phyloP scores from a whole-genome alignment of 2,329 filamentous ascomycete genomes.

The Cryphonectria japonica region DNA sequence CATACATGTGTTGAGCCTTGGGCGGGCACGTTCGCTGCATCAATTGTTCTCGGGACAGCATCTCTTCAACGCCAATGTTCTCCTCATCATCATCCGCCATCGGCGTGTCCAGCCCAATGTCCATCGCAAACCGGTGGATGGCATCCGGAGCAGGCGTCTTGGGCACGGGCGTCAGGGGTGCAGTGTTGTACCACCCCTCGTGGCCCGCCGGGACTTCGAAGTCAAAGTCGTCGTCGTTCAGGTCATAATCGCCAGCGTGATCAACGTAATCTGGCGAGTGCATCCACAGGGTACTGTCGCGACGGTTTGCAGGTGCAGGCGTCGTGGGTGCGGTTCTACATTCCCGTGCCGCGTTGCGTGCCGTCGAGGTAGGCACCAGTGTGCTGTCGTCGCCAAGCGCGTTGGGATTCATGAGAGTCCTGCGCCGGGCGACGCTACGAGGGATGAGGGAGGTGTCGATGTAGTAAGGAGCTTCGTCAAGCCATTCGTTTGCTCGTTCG shows the following conservation, averaged over 20 bases:
- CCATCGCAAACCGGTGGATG: conserved; percentile 56
- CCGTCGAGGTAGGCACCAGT: conserved; percentile 50
- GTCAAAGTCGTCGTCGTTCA: conserved; percentile 44
- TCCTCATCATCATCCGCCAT: conserved; percentile 40
- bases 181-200: conserved; percentile 39
- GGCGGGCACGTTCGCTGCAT: conserved; percentile 60
- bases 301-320: conserved; percentile 49
- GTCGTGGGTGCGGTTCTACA: conserved; percentile 50
- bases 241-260: conserved; percentile 37
- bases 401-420: conserved; percentile 82
- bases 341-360: conserved; percentile 36
- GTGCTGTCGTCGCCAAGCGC: conserved; percentile 72
- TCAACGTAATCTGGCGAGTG: conserved; percentile 54
- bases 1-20: conserved; percentile 44
- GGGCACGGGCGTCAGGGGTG: conserved; percentile 58
- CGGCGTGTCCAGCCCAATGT: conserved; percentile 52
- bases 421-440: conserved; percentile 70
- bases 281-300: conserved; percentile 60
- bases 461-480: conserved; percentile 71
- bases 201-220: conserved; percentile 45
- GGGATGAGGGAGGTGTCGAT: conserved; percentile 70
- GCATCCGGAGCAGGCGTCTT: conserved; percentile 62
- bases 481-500: conserved; percentile 75
- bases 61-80: conserved; percentile 30
- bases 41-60: conserved; percentile 43